Evolutionary conservation across 139 green algal genomes (phyloP).

Genomic region (Chlamydomonas sp.): DNA sequence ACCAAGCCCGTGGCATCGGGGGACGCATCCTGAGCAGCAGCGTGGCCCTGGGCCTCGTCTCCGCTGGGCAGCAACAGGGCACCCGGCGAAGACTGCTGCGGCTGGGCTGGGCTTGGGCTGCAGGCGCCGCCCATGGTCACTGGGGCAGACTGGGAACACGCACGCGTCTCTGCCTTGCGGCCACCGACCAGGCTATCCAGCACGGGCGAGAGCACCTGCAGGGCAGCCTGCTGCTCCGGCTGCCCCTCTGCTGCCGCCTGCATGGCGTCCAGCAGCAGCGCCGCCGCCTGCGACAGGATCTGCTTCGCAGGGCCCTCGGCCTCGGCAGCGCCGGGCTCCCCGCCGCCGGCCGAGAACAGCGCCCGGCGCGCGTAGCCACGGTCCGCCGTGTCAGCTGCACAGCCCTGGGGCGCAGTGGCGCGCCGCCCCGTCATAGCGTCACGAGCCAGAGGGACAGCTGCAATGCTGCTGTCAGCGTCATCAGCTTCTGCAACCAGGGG

Average conservation of each 20-base stretch:
- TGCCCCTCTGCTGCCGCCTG: conserved; percentile 4
- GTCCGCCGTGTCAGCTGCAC: neutral
- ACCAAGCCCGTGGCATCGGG: too few relatives aligned
- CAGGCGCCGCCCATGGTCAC: neutral
- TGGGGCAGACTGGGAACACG: neutral
- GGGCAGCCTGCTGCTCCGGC: conserved; percentile 18
- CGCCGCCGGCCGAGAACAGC: neutral
- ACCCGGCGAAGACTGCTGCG: neutral
- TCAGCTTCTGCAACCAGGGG: neutral
- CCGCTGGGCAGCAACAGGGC: neutral
- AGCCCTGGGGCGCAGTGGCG: neutral
- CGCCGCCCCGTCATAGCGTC: neutral
- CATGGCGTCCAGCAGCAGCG: conserved; percentile 28
- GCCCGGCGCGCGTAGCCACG: neutral
- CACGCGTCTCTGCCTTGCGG: neutral
- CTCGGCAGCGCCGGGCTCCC: neutral
- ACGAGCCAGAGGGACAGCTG: neutral
- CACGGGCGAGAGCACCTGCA: conserved; percentile 14
- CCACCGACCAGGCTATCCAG: neutral
- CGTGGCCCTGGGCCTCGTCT: neutral
- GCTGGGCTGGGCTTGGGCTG: neutral
- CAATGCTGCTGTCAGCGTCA: neutral
- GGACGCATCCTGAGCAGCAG: too few relatives aligned
- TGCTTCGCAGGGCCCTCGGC: neutral
- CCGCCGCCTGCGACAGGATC: conserved; percentile 13